Conservation (phyloP, 2,329 filamentous ascomycete species). For the Diplodia sapinea region DNA sequence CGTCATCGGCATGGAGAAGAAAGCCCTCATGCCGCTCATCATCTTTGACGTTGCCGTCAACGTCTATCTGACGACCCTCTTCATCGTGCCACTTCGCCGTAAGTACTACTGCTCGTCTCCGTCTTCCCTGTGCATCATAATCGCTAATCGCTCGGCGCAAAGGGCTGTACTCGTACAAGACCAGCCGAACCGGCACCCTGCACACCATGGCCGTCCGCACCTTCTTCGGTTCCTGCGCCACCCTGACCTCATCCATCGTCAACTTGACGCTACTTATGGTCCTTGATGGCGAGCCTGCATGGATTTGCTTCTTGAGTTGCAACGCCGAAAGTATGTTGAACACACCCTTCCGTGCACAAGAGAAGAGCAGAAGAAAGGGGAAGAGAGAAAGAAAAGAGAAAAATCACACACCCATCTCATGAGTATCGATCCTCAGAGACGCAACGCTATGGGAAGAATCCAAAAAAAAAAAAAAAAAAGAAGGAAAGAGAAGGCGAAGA, state of each 20-base stretch:
- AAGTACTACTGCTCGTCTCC: background rate
- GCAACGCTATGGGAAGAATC: no score
- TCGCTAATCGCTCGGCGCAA: background rate
- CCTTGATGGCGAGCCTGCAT: constrained; percentile 23
- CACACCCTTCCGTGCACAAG: background rate
- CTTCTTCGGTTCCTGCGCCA: constrained; percentile 20
- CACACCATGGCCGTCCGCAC: constrained; percentile 26
- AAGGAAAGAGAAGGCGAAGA: no score
- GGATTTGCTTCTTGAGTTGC: constrained; percentile 26
- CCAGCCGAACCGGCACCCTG: background rate
- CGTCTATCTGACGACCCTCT: constrained; percentile 67
- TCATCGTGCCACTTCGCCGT: constrained; percentile 63
- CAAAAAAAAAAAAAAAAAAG: background rate
- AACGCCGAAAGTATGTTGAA: constrained; percentile 9
- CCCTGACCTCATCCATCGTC: constrained; percentile 6
- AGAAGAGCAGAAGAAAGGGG: background rate
- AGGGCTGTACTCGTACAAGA: constrained; percentile 19
- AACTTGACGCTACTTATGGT: constrained; percentile 15
- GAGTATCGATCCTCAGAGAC: background rate
- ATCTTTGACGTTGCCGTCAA: constrained; percentile 66
- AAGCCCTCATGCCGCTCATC: constrained; percentile 66
- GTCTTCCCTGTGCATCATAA: background rate
- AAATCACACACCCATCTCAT: background rate
- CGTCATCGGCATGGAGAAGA: constrained; percentile 65
- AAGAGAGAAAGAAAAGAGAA: background rate